Conservation (phyloP, 2,329 filamentous ascomycete genomes). For the Epichloe scottii region DNA sequence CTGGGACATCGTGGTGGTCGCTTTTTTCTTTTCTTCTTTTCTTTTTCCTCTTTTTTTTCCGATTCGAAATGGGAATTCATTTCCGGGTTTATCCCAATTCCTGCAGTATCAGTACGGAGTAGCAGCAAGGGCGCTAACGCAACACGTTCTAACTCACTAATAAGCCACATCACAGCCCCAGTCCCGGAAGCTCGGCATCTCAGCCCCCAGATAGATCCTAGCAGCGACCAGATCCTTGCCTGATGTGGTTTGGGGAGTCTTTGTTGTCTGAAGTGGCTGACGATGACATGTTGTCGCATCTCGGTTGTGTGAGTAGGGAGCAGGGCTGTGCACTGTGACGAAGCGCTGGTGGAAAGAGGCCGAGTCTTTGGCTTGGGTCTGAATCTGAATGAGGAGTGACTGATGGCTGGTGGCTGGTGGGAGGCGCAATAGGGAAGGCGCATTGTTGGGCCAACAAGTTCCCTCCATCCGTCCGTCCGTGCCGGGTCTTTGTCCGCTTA, state of each 20-base stretch:
- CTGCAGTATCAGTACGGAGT: no score
- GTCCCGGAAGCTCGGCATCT: constrained; percentile 7
- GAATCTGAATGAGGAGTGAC: no score
- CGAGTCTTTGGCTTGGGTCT: no score
- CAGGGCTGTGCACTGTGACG: not conserved
- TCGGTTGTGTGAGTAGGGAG: not conserved
- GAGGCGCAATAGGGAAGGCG: not conserved
- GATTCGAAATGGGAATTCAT: not conserved
- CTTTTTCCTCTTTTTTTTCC: no score
- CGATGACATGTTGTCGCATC: not conserved
- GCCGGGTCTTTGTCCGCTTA: not conserved
- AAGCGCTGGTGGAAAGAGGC: not conserved
- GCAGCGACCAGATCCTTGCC: not conserved
- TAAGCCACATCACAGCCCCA: not conserved
- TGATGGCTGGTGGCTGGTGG: no score
- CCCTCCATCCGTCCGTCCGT: not conserved
- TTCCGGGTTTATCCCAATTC: no score
- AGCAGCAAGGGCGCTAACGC: no score
- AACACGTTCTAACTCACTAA: no score
- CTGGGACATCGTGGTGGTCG: no score
- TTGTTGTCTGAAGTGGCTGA: not conserved
- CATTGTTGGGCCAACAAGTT: not conserved
- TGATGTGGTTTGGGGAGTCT: not conserved
- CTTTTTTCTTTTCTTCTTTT: no score
- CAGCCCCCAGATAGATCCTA: constrained; percentile 1